Evolutionary conservation across 768 basidiomycete species (phyloP).

Genomic region (Pleurotus sapidus): DNA sequence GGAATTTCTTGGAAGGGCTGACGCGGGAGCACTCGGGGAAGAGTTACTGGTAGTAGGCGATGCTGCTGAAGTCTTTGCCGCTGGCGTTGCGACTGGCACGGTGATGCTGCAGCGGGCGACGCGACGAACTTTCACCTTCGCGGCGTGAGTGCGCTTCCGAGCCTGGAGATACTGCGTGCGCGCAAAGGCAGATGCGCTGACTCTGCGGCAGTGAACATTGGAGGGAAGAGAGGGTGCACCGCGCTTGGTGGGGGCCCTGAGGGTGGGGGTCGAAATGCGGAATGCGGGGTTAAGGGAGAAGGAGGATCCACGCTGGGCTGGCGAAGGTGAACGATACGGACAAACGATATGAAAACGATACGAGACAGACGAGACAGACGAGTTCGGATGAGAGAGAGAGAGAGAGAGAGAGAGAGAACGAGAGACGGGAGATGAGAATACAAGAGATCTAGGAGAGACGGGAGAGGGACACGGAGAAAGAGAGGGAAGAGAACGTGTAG

Average conservation of each 20-base stretch:
- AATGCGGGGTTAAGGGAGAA: too few species aligned
- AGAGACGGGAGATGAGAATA: too few species aligned
- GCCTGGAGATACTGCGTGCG: conserved; percentile 21
- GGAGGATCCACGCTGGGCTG: too few species aligned
- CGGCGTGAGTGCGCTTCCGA: conserved; percentile 30
- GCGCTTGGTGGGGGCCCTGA: conserved; percentile 17
- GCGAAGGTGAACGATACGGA: too few species aligned
- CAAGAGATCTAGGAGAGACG: too few species aligned
- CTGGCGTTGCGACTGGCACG: conserved; percentile 23
- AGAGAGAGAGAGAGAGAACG: too few species aligned
- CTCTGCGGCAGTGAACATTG: conserved; percentile 38
- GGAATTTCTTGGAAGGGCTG: conserved; percentile 48
- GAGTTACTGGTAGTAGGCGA: conserved; percentile 23
- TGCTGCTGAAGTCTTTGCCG: conserved; percentile 13
- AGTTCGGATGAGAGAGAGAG: too few species aligned
- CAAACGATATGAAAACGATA: too few species aligned
- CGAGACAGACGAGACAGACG: too few species aligned
- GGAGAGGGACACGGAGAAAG: too few species aligned
- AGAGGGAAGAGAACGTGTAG: too few species aligned
- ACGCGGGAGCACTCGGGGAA: conserved; percentile 52
- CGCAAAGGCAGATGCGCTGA: conserved; percentile 24
- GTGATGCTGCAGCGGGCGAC: conserved; percentile 12
- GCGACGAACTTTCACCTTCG: conserved; percentile 14
- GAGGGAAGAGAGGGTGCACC: conserved; percentile 17
- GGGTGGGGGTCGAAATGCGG: too few species aligned